phyloP scores from a whole-genome alignment of 106 monocot genomes.

The Xerophyta viscosa region DNA sequence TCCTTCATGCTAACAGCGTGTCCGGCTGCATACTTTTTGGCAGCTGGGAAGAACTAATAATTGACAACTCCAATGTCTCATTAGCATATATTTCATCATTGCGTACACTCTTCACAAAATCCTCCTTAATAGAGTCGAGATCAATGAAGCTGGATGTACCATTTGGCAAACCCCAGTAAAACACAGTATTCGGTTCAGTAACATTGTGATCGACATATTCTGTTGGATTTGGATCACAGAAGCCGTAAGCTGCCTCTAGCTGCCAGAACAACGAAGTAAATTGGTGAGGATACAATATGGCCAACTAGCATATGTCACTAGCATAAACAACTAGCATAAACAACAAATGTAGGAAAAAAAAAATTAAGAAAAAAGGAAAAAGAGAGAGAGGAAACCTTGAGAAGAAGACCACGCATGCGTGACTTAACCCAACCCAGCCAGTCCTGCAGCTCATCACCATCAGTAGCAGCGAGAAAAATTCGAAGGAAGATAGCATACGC shows the following conservation, averaged over 20 bases:
- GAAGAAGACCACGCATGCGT: conserved; percentile 23
- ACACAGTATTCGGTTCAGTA: conserved; percentile 26
- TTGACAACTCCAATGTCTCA: conserved; percentile 21
- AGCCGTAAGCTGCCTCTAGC: conserved; percentile 26
- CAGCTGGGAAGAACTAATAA: conserved; percentile 21
- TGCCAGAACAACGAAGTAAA: conserved; percentile 19
- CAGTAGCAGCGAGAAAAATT: conserved; percentile 27
- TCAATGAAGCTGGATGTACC: conserved; percentile 1
- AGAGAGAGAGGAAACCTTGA: conserved; percentile 11
- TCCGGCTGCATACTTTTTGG: conserved; percentile 21
- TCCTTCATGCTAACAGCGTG: background rate
- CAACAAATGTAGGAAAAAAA: too few species aligned
- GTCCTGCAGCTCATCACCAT: conserved; percentile 23
- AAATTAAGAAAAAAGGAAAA: background rate
- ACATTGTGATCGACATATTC: conserved; percentile 36
- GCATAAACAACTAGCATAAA: too few species aligned
- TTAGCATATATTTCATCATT: conserved; percentile 15
- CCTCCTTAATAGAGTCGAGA: conserved; percentile 11
- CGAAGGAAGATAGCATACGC: conserved; percentile 16
- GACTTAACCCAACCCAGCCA: conserved; percentile 61
- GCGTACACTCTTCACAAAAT: conserved; percentile 35
- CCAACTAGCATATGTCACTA: too few species aligned
- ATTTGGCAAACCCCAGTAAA: conserved; percentile 39
- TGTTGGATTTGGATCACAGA: conserved; percentile 43
- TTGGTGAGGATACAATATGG: too few species aligned